These are phyloP conservation scores for Picea mariana DNA, from an alignment of 83 land plant genomes.

Conservation along the genomic window DNA sequence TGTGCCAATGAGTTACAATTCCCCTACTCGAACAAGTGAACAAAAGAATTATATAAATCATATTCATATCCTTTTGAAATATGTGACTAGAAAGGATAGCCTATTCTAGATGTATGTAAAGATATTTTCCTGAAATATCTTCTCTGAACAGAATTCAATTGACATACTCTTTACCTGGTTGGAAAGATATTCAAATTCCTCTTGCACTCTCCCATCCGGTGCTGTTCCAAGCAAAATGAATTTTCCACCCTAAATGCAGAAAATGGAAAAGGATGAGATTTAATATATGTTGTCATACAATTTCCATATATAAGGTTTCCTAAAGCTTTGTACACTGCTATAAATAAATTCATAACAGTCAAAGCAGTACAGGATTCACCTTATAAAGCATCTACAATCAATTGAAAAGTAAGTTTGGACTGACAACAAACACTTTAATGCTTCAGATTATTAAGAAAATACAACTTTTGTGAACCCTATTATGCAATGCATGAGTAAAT, in stretches of 20 bases:
- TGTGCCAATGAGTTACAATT: not conserved
- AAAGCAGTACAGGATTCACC: not conserved
- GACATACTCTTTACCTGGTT: constrained; percentile 28
- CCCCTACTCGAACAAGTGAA: not conserved
- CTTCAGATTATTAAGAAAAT: not conserved
- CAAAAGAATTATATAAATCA: not conserved
- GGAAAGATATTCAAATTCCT: constrained; percentile 54
- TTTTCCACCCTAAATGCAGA: constrained; percentile 58
- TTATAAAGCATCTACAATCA: not conserved
- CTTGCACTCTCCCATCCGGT: constrained; percentile 50
- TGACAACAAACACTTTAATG: not conserved
- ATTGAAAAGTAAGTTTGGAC: not conserved
- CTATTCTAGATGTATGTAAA: constrained; percentile 1
- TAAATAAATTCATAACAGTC: not conserved
- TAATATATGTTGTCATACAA: not conserved
- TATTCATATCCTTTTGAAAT: not conserved
- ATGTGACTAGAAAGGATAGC: not conserved
- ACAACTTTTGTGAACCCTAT: not conserved
- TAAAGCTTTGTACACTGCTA: not conserved
- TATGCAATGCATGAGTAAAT: not conserved
- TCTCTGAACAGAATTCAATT: not conserved
- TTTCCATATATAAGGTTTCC: not conserved
- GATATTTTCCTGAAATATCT: too few relatives aligned
- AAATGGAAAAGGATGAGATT: not conserved
- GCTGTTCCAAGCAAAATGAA: constrained; percentile 65